Evolutionary conservation across 148 eudicot species (phyloP).

Genomic region (Pouteria glomerata): DNA sequence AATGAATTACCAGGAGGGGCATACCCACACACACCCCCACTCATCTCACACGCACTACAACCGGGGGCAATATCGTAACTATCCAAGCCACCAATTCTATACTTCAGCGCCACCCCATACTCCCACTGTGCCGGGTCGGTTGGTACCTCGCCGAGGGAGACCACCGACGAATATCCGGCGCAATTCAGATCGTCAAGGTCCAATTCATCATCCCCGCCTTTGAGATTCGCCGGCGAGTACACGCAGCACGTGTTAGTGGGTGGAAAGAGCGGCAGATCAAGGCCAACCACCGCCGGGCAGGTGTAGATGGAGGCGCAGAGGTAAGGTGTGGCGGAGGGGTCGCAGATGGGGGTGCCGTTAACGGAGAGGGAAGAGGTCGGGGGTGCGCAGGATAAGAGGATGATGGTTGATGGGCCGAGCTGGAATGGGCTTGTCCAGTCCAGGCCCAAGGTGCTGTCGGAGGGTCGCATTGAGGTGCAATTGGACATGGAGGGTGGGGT

Average conservation of each 20-base stretch:
- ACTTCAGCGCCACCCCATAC: constrained; percentile 21
- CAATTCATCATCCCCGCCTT: constrained; percentile 11
- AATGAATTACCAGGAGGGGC: constrained; percentile 19
- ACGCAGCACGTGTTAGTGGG: constrained; percentile 18
- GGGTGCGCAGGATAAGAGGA: constrained; percentile 14
- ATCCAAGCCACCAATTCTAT: constrained; percentile 17
- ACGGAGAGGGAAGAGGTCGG: constrained; percentile 9
- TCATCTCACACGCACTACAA: constrained; percentile 12
- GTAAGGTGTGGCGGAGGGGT: constrained; percentile 5
- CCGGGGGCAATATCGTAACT: constrained; percentile 8
- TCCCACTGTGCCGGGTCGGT: constrained; percentile 15
- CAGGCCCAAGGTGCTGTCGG: constrained; percentile 15
- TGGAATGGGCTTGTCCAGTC: constrained; percentile 23
- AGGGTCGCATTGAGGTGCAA: constrained; percentile 17
- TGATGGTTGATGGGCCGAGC: constrained; percentile 20
- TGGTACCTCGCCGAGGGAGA: constrained; percentile 10
- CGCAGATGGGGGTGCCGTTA: constrained; percentile 8
- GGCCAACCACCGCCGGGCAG: constrained; percentile 3
- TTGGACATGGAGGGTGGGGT: constrained; percentile 22
- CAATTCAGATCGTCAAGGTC: constrained; percentile 5
- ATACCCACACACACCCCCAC: constrained; percentile 19
- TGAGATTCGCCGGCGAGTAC: constrained; percentile 19
- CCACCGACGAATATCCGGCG: constrained; percentile 13
- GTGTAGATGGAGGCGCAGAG: constrained; percentile 14
- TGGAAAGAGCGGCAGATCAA: constrained; percentile 7